Conservation (phyloP, 495 filamentous ascomycete species). For the Aspergillus baeticus region DNA sequence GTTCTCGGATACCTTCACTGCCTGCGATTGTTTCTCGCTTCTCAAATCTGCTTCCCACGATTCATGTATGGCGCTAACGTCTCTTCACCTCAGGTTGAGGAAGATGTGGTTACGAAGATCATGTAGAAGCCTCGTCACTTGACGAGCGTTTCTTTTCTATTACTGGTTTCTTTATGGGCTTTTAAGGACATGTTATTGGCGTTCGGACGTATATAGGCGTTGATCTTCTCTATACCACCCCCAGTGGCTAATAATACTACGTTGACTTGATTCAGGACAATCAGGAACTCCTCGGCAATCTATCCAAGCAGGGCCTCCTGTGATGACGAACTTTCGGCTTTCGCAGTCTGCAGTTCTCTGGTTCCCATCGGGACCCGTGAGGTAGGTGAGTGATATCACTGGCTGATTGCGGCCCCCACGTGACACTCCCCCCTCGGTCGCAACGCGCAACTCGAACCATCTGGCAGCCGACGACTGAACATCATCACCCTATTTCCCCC, state of each 20-base stretch:
- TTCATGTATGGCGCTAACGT: constrained; percentile 49
- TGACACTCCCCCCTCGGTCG: constrained; percentile 31
- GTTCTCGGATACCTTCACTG: too few relatives aligned
- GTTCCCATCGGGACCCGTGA: constrained; percentile 34
- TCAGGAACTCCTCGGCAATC: constrained; percentile 29
- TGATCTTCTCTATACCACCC: constrained; percentile 18
- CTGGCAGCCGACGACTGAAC: constrained; percentile 3
- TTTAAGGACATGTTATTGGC: constrained; percentile 21
- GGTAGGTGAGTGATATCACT: constrained; percentile 44
- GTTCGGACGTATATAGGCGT: constrained; percentile 37
- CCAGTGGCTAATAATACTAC: constrained; percentile 37
- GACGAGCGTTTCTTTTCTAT: constrained; percentile 25
- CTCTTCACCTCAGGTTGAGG: constrained; percentile 74
- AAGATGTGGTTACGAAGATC: constrained; percentile 90
- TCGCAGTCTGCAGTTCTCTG: constrained; percentile 18
- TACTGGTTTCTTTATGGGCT: constrained; percentile 20
- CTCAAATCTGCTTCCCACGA: not conserved
- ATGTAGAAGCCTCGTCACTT: constrained; percentile 59
- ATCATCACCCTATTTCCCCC: constrained; percentile 16
- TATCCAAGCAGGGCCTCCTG: constrained; percentile 27
- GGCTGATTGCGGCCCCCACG: constrained; percentile 34
- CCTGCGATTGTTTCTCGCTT: too few relatives aligned
- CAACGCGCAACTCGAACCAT: constrained; percentile 24
- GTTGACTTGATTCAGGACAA: constrained; percentile 29
- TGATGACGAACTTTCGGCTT: constrained; percentile 9